Evolutionary conservation across 108 stramenopile genomes (phyloP), one percentile per base, ranked within the genome.

Genomic region (Stephanodiscus minutulus): DNA sequence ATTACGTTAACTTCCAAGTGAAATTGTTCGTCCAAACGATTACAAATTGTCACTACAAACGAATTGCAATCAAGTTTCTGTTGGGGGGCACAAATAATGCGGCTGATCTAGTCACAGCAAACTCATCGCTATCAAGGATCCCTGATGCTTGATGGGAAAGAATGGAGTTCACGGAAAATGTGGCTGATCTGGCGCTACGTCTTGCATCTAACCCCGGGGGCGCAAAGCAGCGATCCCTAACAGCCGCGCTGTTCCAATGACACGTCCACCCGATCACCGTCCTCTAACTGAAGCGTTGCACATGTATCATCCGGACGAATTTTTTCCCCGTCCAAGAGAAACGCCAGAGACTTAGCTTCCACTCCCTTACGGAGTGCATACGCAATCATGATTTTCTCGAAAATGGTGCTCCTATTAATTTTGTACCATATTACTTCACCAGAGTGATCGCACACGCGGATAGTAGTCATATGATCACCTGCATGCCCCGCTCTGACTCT

Each of bases 381-480:
- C 24, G 87, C 75, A 74, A 44, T 7, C 87, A 89, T 72, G 72
- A 65, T 85, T 88, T 86, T 57, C 78, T 76, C 9, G 89, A 89
- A 13, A 60, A 74, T 44, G 43, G 43, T 41, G 8, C 11, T 41
- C 9, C 8, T 41, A 72, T 89, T 92, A 29, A 92, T 81, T 79
- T 88, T 92, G 86, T 88, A 92, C 66, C 79, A 76, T 0, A 83
- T 87, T 71, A 86, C 85, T 29, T 88, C 87, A 27, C 88, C 88
- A 60, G 58, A 59, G 21, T 66, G 66, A 20, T 68, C 67, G 24
- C 57, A 57, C 20, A 68, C 67, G 5, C 28, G 11, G 11, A 68
- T 68, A 7, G 67, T 68, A 0, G 57, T 21, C 0, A 1, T 0
- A 11, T 24, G 10, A 25, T 24, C 22, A 25, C 24, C 50, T 52